Evolutionary conservation across 768 basidiomycete species (phyloP).

Genomic region (Termitomyces sp.): DNA sequence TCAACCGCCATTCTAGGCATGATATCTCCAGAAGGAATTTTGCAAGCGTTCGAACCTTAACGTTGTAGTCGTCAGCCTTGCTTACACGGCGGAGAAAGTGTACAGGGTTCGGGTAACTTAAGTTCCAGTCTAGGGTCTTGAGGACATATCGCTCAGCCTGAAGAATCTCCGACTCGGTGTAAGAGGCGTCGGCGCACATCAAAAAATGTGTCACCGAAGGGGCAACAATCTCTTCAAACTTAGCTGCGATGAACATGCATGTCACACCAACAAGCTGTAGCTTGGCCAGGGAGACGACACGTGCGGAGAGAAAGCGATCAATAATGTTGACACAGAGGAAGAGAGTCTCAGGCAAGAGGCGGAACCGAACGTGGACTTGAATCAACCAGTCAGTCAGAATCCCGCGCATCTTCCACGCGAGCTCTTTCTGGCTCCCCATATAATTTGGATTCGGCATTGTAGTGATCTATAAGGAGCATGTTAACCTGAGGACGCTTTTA

Average conservation of each 20-base stretch:
- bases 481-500: slow-evolving; percentile 7
- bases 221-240: slow-evolving; percentile 93
- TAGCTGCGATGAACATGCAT: slow-evolving; percentile 89
- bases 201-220: slow-evolving; percentile 90
- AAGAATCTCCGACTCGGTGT: slow-evolving; percentile 72
- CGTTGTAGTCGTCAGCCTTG: slow-evolving; percentile 96
- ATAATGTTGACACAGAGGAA: slow-evolving; percentile 95
- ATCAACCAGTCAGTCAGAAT: slow-evolving; percentile 96
- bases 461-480: slow-evolving; percentile 36
- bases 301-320: slow-evolving; percentile 72
- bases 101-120: slow-evolving; percentile 91
- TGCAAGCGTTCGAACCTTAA: slow-evolving; percentile 84
- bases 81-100: slow-evolving; percentile 88
- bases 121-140: slow-evolving; percentile 88
- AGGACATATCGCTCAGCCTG: slow-evolving; percentile 84
- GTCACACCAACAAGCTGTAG: slow-evolving; percentile 95
- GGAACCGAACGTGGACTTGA: slow-evolving; percentile 90
- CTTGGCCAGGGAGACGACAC: slow-evolving; percentile 83
- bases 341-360: slow-evolving; percentile 88
- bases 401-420: slow-evolving; percentile 95
- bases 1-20: slow-evolving; percentile 80
- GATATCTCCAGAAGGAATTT: slow-evolving; percentile 95
- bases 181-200: slow-evolving; percentile 77
- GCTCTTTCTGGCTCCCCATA: slow-evolving; percentile 90
- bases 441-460: slow-evolving; percentile 93